Conservation (phyloP, 1,139 yeast genomes). For the Kodamaea derodonti region DNA sequence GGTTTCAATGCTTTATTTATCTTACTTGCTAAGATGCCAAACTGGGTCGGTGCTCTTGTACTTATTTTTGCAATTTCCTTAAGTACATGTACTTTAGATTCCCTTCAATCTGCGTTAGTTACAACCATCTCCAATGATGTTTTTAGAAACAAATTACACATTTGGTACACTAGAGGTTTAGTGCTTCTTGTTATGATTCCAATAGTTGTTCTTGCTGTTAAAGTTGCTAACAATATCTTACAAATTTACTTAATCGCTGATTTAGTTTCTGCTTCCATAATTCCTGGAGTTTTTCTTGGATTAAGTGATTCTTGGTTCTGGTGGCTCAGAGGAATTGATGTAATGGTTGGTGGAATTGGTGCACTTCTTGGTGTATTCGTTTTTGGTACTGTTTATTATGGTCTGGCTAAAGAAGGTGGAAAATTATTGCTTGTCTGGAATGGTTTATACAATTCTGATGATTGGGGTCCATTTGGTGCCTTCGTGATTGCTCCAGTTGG, state of each 20-base stretch:
- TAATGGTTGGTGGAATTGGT: constrained; percentile 79
- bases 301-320: constrained; percentile 57
- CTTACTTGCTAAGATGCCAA: constrained; percentile 69
- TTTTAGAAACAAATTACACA: constrained; percentile 73
- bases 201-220: constrained; percentile 75
- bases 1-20: constrained; percentile 70
- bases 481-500: constrained; percentile 89
- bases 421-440: constrained; percentile 65
- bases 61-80: constrained; percentile 68
- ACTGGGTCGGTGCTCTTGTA: constrained; percentile 83
- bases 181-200: constrained; percentile 80
- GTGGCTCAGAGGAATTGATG: constrained; percentile 77
- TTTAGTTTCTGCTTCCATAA: constrained; percentile 78
- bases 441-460: constrained; percentile 71
- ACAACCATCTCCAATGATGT: constrained; percentile 87
- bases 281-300: constrained; percentile 84
- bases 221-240: constrained; percentile 75
- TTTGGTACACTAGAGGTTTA: constrained; percentile 64
- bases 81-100: constrained; percentile 87
- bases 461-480: constrained; percentile 96
- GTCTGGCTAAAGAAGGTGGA: constrained; percentile 74
- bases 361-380: constrained; percentile 76
- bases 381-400: constrained; percentile 78
- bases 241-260: constrained; percentile 90
- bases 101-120: constrained; percentile 84